phyloP scores from a whole-genome alignment of 768 basidiomycete genomes.

The Phaffia tasmanica region DNA sequence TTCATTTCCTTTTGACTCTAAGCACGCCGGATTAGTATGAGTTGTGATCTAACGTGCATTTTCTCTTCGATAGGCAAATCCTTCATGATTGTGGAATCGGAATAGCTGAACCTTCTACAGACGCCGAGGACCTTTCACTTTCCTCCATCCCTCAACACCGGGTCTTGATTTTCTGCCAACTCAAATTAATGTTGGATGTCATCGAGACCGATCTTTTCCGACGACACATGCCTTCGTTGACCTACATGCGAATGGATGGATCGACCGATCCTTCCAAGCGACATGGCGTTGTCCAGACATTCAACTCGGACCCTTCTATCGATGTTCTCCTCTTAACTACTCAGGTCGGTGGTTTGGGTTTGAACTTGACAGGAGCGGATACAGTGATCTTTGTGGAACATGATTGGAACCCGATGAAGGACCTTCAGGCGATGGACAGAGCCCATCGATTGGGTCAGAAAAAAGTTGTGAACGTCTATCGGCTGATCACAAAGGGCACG shows the following conservation, averaged over 20 bases:
- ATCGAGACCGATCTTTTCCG: conserved; percentile 91
- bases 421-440: conserved; percentile 97
- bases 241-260: conserved; percentile 97
- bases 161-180: conserved; percentile 98
- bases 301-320: conserved; percentile 94
- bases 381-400: conserved; percentile 99
- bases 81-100: conserved; percentile 92
- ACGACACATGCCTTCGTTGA: conserved; percentile 82
- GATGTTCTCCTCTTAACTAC: conserved; percentile 93
- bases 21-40: not conserved
- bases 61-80: conserved; percentile 57
- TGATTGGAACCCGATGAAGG: conserved; percentile 99
- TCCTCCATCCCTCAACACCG: conserved; percentile 77
- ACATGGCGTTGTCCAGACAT: conserved; percentile 93
- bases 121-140: conserved; percentile 30
- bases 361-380: conserved; percentile 94
- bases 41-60: not conserved
- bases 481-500: conserved; percentile 90
- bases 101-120: conserved; percentile 41
- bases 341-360: conserved; percentile 87
- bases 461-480: conserved; percentile 97
- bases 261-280: conserved; percentile 84
- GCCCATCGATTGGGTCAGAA: conserved; percentile 98
- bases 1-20: conserved; percentile 9
- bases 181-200: conserved; percentile 98